These are phyloP conservation scores for Trypanosoma scelopori DNA, from an alignment of 208 protist species.

Conservation along the genomic window DNA sequence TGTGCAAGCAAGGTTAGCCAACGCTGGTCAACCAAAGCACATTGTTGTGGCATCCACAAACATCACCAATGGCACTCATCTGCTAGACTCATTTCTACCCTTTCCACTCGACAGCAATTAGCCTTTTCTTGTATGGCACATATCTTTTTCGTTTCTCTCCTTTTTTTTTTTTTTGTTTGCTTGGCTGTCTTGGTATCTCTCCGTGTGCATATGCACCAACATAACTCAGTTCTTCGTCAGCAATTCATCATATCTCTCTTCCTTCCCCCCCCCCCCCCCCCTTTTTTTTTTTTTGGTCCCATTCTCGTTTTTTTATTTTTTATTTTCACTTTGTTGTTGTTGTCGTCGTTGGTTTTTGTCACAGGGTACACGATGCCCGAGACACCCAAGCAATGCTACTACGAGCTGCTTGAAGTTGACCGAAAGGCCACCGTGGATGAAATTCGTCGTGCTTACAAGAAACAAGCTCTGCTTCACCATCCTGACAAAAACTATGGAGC, in stretches of 20 bases:
- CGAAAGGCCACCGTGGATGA: slow-evolving; percentile 77
- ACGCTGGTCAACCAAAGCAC: slow-evolving; percentile 35
- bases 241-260: slow-evolving; percentile 8
- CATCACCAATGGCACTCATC: slow-evolving; percentile 54
- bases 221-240: not conserved
- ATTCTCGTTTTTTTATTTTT: too few species aligned
- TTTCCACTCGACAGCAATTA: slow-evolving; percentile 21
- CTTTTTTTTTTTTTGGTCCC: too few species aligned
- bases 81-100: slow-evolving; percentile 56
- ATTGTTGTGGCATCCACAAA: slow-evolving; percentile 66
- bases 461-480: slow-evolving; percentile 83
- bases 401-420: slow-evolving; percentile 84
- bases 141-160: not conserved
- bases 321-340: slow-evolving; percentile 4
- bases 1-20: slow-evolving; percentile 54
- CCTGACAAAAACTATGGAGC: slow-evolving; percentile 91
- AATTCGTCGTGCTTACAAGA: slow-evolving; percentile 86
- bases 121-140: not conserved
- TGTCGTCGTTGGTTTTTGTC: not conserved
- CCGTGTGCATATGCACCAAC: not conserved
- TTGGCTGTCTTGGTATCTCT: not conserved
- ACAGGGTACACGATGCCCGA: slow-evolving; percentile 30
- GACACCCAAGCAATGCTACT: slow-evolving; percentile 74
- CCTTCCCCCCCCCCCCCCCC: too few species aligned
- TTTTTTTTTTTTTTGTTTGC: slow-evolving; percentile 18